These are phyloP conservation scores for Botryosphaeria dothidea DNA, from an alignment of 2,329 filamentous ascomycete genomes.

Conservation along the genomic window DNA sequence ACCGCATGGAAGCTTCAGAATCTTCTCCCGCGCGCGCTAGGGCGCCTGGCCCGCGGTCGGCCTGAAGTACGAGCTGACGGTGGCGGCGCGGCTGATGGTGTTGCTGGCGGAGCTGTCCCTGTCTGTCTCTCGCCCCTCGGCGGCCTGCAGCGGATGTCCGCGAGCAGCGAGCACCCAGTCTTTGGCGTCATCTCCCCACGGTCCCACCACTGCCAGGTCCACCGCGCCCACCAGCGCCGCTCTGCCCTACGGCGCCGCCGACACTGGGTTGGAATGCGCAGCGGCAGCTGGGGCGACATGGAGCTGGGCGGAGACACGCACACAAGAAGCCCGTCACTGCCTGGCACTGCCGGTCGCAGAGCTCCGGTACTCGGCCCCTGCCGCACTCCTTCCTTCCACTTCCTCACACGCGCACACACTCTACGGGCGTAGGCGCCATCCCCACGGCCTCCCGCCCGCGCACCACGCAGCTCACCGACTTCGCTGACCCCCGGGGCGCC, in stretches of 20 bases:
- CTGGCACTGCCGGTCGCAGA: no score
- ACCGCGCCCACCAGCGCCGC: not conserved
- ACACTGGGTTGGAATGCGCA: not conserved
- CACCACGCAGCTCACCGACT: slow-evolving; percentile 10
- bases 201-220: not conserved
- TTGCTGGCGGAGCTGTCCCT: not conserved
- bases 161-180: not conserved
- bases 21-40: slow-evolving; percentile 15
- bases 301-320: not conserved
- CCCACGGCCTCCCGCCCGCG: not conserved
- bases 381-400: not conserved
- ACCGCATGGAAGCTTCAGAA: slow-evolving; percentile 14
- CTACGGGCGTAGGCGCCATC: not conserved
- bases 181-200: slow-evolving; percentile 14
- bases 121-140: not conserved
- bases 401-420: not conserved
- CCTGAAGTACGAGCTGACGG: slow-evolving; percentile 11
- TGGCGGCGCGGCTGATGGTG: not conserved
- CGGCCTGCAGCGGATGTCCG: not conserved
- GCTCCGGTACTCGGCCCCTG: not conserved
- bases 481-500: not conserved
- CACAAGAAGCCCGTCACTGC: not conserved
- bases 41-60: not conserved
- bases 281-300: not conserved
- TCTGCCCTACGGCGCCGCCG: slow-evolving; percentile 1